phyloP scores from a whole-genome alignment of 768 basidiomycete genomes.

The Amanita brunnescens region DNA sequence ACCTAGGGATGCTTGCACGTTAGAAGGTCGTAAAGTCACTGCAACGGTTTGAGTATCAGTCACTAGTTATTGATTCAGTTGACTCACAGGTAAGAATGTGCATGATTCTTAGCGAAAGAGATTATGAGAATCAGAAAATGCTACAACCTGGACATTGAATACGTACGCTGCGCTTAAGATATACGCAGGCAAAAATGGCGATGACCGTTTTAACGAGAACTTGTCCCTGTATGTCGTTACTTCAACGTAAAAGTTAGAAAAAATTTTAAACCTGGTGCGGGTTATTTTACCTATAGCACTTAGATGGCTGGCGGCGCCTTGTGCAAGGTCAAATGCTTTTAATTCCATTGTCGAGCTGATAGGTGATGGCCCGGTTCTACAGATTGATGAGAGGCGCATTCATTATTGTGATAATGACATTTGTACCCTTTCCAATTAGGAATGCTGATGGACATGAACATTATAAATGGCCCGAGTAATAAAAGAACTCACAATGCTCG shows the following conservation, averaged over 20 bases:
- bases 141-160: neutral
- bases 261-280: neutral
- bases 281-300: constrained; percentile 46
- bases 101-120: constrained; percentile 71
- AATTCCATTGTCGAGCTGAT: constrained; percentile 42
- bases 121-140: constrained; percentile 8
- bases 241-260: constrained; percentile 15
- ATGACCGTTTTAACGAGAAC: constrained; percentile 49
- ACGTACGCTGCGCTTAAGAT: constrained; percentile 66
- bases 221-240: constrained; percentile 53
- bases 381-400: constrained; percentile 8
- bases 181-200: constrained; percentile 63
- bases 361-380: constrained; percentile 34
- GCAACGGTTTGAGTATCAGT: constrained; percentile 10
- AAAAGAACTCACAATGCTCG: constrained; percentile 62
- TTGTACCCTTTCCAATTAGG: constrained; percentile 64
- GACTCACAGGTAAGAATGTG: constrained; percentile 63
- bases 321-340: constrained; percentile 69
- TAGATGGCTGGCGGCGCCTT: constrained; percentile 64
- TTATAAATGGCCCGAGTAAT: neutral
- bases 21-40: constrained; percentile 69
- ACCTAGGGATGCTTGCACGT: constrained; percentile 59
- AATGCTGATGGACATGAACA: constrained; percentile 36
- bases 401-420: neutral
- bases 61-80: neutral